Base-by-base conservation (phyloP, 2,329 filamentous ascomycete species). In the Diaporthe amygdali region DNA sequence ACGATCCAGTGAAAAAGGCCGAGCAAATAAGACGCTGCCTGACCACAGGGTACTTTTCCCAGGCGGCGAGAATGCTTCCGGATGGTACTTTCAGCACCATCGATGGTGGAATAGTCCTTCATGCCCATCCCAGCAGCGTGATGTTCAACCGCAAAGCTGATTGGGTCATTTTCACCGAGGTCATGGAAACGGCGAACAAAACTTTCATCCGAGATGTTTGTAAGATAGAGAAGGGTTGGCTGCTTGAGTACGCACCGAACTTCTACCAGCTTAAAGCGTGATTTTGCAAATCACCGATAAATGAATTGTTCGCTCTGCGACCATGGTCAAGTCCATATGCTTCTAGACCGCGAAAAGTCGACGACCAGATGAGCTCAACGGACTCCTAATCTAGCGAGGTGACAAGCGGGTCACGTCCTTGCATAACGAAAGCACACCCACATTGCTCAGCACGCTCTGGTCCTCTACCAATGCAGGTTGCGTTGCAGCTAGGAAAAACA, bases 141-240 rank as follows among this genome's bases (percentile, higher is more conserved):
- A 94, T 98, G 91, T 98, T 98, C 85, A 97, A 97, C 81, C 91
- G 95, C 70, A 98, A 97, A 84, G 94, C 94, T 14, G 95, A 98
- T 74, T 98, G 96, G 95, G 95, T 98, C 12, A 89, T 99, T 41
- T 99, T 98, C 78, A 93, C 97, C 77, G 96, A 98, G 82, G 90
- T 97, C 46, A 90, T 97, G 86, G 94, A 98, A 83, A 97, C 94
- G 5, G 90, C 92, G 12, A 90, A 89, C 74, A 98, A 98, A 86
- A 95, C 90, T 0, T 98, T 92, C 79, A 97, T 99, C 76, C 88
- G 94, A 69, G 96, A 98, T 81, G 85, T 98, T 71, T 96, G 92
- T n/a, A 96, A 94, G 84, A 93, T 98, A 76, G 94, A 98, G 79
- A 97, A 94, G 86, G 86, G 84, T n/a, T 99, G 96, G 94, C 86